These are phyloP conservation scores for Starmerella floricola DNA, from an alignment of 805 yeast species.

Conservation along the genomic window DNA sequence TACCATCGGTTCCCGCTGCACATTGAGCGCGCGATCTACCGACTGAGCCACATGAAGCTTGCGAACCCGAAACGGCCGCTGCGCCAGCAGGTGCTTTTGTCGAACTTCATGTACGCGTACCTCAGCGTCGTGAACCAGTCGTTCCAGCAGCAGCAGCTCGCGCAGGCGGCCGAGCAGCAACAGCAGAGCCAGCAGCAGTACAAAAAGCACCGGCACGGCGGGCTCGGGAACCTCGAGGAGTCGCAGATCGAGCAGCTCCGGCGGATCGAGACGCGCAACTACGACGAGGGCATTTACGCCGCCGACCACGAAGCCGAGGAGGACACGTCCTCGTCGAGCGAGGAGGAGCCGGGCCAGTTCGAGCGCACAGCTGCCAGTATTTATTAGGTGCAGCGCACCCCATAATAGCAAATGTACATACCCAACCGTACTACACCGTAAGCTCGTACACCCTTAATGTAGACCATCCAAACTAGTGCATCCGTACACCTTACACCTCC, in stretches of 20 bases:
- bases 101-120: conserved; percentile 96
- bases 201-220: not conserved
- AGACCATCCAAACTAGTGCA: too few species aligned
- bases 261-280: conserved; percentile 14
- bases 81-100: conserved; percentile 80
- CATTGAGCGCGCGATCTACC: conserved; percentile 88
- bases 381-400: conserved; percentile 1
- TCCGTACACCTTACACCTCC: too few species aligned
- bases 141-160: conserved; percentile 29
- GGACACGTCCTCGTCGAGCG: conserved; percentile 14
- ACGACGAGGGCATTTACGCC: conserved; percentile 15
- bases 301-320: conserved; percentile 1
- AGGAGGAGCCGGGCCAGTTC: conserved; percentile 12
- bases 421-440: too few species aligned
- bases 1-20: conserved; percentile 71
- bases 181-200: conserved; percentile 1
- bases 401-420: too few species aligned
- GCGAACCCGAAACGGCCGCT: conserved; percentile 89
- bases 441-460: too few species aligned
- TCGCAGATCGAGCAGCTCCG: conserved; percentile 17
- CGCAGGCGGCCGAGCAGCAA: conserved; percentile 15
- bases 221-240: conserved; percentile 9
- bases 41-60: conserved; percentile 81
- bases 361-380: not conserved
- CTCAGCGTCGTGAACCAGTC: conserved; percentile 86